A percentile compares a stretch with the other conserved stretches of the same genome.
These are phyloP conservation scores for Desmodesmus armatus DNA, from an alignment of 139 green algal species.

Conservation along the genomic window DNA sequence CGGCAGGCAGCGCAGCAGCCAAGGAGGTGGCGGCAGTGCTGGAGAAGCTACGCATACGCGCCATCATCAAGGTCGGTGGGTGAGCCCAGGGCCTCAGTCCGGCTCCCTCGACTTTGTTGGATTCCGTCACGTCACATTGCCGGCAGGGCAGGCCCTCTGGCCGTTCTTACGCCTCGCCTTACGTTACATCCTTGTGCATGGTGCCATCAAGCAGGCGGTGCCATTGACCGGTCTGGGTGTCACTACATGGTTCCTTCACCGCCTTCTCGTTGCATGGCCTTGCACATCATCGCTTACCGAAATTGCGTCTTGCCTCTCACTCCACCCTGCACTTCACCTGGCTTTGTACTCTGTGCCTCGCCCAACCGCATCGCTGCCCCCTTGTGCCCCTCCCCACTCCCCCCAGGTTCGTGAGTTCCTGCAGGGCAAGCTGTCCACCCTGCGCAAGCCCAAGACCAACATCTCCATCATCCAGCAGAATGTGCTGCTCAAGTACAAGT, in stretches of 20 bases:
- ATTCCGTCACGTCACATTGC: too few relatives aligned
- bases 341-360: neutral
- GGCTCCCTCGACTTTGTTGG: too few relatives aligned
- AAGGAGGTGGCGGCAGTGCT: conserved; percentile 91
- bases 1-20: conserved; percentile 36
- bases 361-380: neutral
- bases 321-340: too few relatives aligned
- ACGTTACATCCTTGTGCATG: too few relatives aligned
- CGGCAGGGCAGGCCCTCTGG: too few relatives aligned
- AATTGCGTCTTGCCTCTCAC: neutral
- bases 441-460: conserved; percentile 96
- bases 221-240: too few relatives aligned
- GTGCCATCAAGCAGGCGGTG: too few relatives aligned
- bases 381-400: too few relatives aligned
- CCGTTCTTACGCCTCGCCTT: too few relatives aligned
- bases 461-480: conserved; percentile 92
- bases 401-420: conserved; percentile 82
- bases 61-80: conserved; percentile 69
- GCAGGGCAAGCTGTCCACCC: conserved; percentile 83
- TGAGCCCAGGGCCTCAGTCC: too few relatives aligned
- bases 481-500: conserved; percentile 90
- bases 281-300: neutral
- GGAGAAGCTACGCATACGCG: conserved; percentile 87
- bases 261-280: neutral
- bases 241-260: too few relatives aligned